These are phyloP conservation scores for Colletotrichum sp. DNA, from an alignment of 2,329 filamentous ascomycete species.

Conservation along the genomic window DNA sequence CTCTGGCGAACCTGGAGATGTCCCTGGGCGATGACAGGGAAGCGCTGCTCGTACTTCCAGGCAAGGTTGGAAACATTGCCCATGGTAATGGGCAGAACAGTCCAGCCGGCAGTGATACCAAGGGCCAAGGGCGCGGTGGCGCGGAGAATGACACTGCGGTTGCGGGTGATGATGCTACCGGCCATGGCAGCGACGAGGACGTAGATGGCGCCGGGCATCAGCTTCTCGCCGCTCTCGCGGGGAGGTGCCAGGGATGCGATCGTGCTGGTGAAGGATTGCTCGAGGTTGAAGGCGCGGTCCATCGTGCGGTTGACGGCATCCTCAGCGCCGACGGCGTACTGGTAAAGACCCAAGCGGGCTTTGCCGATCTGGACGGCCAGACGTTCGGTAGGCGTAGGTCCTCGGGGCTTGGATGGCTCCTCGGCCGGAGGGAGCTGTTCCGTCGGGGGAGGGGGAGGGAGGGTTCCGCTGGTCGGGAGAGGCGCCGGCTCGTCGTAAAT, in stretches of 20 bases:
- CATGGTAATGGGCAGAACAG: constrained; percentile 87
- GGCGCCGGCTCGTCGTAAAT: constrained; percentile 79
- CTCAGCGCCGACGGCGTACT: constrained; percentile 76
- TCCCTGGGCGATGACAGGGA: constrained; percentile 81
- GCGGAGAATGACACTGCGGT: constrained; percentile 84
- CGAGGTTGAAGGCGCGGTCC: constrained; percentile 80
- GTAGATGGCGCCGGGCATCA: constrained; percentile 90
- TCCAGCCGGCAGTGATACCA: constrained; percentile 82
- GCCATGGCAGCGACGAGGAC: constrained; percentile 95
- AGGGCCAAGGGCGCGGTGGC: constrained; percentile 78
- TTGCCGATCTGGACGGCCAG: constrained; percentile 82
- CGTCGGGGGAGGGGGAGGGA: constrained; percentile 35
- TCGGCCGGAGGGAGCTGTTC: constrained; percentile 30
- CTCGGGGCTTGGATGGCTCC: constrained; percentile 35
- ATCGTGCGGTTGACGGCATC: constrained; percentile 83
- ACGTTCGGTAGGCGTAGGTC: constrained; percentile 86
- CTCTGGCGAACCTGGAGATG: constrained; percentile 76
- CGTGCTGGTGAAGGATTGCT: constrained; percentile 89
- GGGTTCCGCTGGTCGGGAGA: constrained; percentile 36
- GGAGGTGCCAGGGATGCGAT: constrained; percentile 87
- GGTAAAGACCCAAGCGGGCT: constrained; percentile 81
- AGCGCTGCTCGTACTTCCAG: constrained; percentile 92
- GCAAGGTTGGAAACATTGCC: constrained; percentile 83
- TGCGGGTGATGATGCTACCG: constrained; percentile 87
- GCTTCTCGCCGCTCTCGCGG: constrained; percentile 82